Evolutionary conservation across 106 monocot species (phyloP).

Genomic region (Dendrobium huoshanense): DNA sequence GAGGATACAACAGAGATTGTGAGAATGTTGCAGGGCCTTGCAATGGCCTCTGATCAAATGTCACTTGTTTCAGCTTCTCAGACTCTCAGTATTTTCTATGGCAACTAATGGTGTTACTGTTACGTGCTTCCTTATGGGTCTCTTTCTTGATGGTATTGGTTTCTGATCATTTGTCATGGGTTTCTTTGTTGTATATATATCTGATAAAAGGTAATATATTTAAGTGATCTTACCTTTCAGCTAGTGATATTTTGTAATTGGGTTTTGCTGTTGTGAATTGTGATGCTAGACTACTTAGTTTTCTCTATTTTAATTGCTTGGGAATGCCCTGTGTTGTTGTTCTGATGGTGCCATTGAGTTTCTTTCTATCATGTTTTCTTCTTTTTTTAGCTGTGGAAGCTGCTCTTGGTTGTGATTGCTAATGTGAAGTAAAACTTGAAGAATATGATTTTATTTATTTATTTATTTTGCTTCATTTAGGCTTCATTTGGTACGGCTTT

Average conservation of each 20-base stretch:
- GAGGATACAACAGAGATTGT: constrained; percentile 43
- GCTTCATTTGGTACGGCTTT: background rate
- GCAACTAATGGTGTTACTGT: background rate
- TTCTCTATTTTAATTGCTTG: background rate
- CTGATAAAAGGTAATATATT: background rate
- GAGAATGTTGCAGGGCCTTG: constrained; percentile 28
- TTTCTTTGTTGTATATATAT: background rate
- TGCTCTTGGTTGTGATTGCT: background rate
- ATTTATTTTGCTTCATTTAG: background rate
- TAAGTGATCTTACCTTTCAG: background rate
- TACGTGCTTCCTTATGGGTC: background rate
- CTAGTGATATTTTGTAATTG: background rate
- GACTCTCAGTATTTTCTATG: background rate
- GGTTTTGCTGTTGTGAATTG: background rate
- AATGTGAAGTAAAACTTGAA: too few species aligned
- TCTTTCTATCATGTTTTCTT: background rate
- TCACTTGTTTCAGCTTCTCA: background rate
- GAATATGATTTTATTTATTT: background rate
- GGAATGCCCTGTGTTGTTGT: background rate
- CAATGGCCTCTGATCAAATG: constrained; percentile 22
- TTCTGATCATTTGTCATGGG: background rate
- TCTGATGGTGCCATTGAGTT: background rate
- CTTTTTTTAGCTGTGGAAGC: background rate
- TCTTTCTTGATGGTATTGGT: background rate
- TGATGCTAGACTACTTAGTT: background rate